Evolutionary conservation across 306 rosid genomes (phyloP).

Genomic region (Dalbergia cochinchinensis): DNA sequence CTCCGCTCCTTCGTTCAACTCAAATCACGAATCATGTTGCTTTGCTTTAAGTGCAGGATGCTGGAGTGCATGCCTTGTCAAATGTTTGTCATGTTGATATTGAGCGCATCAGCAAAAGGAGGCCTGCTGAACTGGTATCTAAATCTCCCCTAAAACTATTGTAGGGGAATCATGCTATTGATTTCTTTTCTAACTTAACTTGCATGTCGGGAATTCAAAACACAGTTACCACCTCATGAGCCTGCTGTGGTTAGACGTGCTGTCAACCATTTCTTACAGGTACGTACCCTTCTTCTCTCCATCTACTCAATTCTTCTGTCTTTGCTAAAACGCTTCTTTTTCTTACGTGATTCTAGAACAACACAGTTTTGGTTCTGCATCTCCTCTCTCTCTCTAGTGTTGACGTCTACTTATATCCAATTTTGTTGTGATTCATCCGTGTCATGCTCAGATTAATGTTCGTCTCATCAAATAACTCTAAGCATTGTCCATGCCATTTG

Average conservation of each 20-base stretch:
- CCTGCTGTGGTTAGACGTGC: slow-evolving; percentile 84
- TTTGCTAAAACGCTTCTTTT: slow-evolving; percentile 19
- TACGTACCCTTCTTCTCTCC: slow-evolving; percentile 39
- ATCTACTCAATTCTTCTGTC: slow-evolving; percentile 13
- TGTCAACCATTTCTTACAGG: slow-evolving; percentile 98
- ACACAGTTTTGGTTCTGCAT: slow-evolving; percentile 27
- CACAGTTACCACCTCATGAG: slow-evolving; percentile 91
- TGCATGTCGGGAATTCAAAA: background rate
- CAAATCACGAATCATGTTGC: background rate
- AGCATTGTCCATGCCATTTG: no score
- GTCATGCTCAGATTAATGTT: background rate
- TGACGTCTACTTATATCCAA: slow-evolving; percentile 1
- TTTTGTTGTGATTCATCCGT: background rate
- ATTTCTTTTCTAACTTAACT: background rate
- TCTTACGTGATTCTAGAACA: background rate
- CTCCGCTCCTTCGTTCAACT: background rate
- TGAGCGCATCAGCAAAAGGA: slow-evolving; percentile 90
- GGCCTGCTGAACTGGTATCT: slow-evolving; percentile 90
- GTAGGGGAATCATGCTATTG: background rate
- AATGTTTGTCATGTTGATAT: slow-evolving; percentile 93
- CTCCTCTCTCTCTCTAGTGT: background rate
- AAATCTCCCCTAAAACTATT: background rate
- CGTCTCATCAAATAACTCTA: no score
- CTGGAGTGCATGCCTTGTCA: slow-evolving; percentile 97
- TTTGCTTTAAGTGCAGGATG: slow-evolving; percentile 64